Evolutionary conservation across 306 rosid genomes (phyloP).

Genomic region (Prunus mongolica): DNA sequence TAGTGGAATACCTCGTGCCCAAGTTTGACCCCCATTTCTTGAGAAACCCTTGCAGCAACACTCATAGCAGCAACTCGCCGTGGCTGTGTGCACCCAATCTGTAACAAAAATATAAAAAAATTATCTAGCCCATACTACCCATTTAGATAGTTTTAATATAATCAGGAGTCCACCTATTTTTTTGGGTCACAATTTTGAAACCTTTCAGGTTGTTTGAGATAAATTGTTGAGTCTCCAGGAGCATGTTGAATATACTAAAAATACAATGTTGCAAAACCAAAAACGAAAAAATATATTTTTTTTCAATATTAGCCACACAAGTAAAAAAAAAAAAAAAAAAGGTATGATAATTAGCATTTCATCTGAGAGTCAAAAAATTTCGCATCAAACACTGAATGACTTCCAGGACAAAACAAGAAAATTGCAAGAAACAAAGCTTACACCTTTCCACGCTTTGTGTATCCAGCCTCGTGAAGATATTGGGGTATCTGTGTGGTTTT

Average conservation of each 20-base stretch:
- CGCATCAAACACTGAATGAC: constrained; percentile 1
- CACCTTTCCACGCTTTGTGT: constrained; percentile 89
- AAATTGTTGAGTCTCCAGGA: background rate
- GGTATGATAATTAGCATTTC: background rate
- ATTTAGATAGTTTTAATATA: constrained; percentile 8
- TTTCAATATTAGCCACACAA: background rate
- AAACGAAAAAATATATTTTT: background rate
- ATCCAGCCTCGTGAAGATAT: constrained; percentile 96
- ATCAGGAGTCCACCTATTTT: background rate
- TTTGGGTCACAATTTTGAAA: background rate
- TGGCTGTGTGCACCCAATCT: constrained; percentile 98
- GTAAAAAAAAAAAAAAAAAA: background rate
- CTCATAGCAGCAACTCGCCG: constrained; percentile 99
- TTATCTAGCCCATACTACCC: background rate
- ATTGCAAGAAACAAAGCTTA: constrained; percentile 5
- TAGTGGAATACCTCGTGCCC: constrained; percentile 74
- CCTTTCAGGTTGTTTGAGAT: background rate
- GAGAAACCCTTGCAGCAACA: constrained; percentile 97
- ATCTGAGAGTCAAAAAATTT: background rate
- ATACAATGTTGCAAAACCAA: background rate
- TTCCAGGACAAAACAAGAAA: constrained; percentile 7
- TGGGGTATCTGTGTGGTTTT: constrained; percentile 97
- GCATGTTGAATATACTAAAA: background rate
- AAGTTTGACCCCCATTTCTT: constrained; percentile 93
- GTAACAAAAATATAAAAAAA: constrained; percentile 11